Evolutionary conservation across 2,329 filamentous ascomycete species (phyloP), one percentile per base, ranked within the genome.

Genomic region (Basipetospora chlamydospora): DNA sequence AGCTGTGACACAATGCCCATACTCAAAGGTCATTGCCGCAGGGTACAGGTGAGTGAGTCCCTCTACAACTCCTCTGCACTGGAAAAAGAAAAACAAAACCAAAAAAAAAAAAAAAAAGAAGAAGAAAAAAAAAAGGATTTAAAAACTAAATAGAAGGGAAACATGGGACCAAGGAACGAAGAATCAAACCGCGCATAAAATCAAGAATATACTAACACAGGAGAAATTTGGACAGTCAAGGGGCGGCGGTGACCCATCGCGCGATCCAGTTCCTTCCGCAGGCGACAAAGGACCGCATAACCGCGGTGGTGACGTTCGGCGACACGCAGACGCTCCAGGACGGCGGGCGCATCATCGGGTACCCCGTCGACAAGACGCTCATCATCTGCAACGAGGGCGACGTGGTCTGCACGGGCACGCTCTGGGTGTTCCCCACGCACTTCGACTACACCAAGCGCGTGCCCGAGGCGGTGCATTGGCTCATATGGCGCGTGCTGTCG

Each of bases 341-440:
- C 42, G 45, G 49, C 16, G 56, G 50, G 13, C 49, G 51, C 33
- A 58, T 61, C 37, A 43, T 43, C 25, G 49, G 52, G 26, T 60
- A 52, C 44, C 51, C 54, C 16, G 32, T 42, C 11, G 51, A 54
- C 32, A 51, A 54, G 45, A 58, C 54, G 34, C 51, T 56, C 28
- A 54, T 60, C 43, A 60, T 60, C 48, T 62, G 59, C 49, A 60
- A 59, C 42, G 11, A 39, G 7, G 56, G 56, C 34, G 59, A 62
- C 40, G 46, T 49, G 21, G 50, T 61, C 37, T 61, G 59, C 47
- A 41, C 39, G 3, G 55, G 57, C 33, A 52, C 46, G 2, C 47
- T 61, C 9, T 20, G 10, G 10, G 16, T 31, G 12, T 18, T 31
- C 29, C 29, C 29, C 16, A 12, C n/a, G 29, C 29, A 31, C 29